A percentile compares a stretch with the other conserved stretches of the same genome.
Conservation (phyloP, 2,329 filamentous ascomycete genomes). For the Colletotrichum agaves region DNA sequence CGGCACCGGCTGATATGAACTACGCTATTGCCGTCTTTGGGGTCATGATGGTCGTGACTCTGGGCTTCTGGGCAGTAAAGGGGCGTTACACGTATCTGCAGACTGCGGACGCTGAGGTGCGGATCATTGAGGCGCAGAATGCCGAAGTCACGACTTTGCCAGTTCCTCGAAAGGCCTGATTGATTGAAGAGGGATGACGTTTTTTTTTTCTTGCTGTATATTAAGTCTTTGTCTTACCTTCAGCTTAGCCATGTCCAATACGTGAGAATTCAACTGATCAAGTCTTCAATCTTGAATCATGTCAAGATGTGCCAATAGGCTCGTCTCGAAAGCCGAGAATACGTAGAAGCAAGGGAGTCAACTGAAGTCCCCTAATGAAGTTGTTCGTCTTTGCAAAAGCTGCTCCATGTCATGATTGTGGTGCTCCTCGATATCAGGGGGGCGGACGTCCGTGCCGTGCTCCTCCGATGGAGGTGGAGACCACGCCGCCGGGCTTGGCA, state of each 20-base stretch:
- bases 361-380: no score
- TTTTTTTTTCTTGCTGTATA: neutral
- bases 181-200: neutral
- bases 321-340: no score
- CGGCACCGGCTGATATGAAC: constrained; percentile 63
- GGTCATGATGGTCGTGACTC: constrained; percentile 61
- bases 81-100: constrained; percentile 51
- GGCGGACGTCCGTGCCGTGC: constrained; percentile 1
- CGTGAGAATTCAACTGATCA: rapidly evolving
- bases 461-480: neutral
- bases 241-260: neutral
- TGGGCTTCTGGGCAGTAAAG: constrained; percentile 62
- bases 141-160: constrained; percentile 3
- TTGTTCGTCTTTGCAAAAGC: neutral
- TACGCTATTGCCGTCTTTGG: constrained; percentile 68
- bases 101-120: constrained; percentile 4
- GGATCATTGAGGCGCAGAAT: constrained; percentile 17
- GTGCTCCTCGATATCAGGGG: neutral
- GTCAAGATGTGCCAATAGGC: no score
- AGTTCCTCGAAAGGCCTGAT: neutral
- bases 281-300: neutral
- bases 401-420: neutral
- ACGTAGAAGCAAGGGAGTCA: neutral
- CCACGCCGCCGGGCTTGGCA: neutral
- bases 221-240: neutral